These are phyloP conservation scores for Dryadomyces quercus-mongolicae DNA, from an alignment of 2,329 filamentous ascomycete species.

Conservation along the genomic window DNA sequence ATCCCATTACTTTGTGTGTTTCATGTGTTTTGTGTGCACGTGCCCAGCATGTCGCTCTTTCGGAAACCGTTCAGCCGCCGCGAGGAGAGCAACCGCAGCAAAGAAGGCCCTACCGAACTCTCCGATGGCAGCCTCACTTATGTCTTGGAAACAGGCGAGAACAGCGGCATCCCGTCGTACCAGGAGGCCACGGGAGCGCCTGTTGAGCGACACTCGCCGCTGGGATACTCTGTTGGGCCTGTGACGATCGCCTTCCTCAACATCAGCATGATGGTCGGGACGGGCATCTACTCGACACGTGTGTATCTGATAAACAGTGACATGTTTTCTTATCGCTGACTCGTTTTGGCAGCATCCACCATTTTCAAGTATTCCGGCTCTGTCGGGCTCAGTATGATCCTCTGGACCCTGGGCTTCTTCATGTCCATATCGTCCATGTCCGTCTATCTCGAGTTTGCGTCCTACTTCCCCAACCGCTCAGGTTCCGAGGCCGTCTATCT, in stretches of 20 bases:
- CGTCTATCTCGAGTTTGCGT: slow-evolving; percentile 51
- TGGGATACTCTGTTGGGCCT: slow-evolving; percentile 47
- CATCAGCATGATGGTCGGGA: slow-evolving; percentile 51
- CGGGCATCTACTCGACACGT: slow-evolving; percentile 52
- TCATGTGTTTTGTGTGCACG: neutral
- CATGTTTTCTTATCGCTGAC: neutral
- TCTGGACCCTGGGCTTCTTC: slow-evolving; percentile 50
- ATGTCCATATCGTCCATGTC: slow-evolving; percentile 41
- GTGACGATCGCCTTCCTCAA: slow-evolving; percentile 47
- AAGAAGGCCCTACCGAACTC: neutral
- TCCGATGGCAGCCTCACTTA: slow-evolving; percentile 6
- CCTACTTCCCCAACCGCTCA: slow-evolving; percentile 54
- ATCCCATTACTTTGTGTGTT: too few species aligned
- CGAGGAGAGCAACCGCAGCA: neutral
- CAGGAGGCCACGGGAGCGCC: slow-evolving; percentile 51
- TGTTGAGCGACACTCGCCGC: slow-evolving; percentile 42
- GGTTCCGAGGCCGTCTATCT: slow-evolving; percentile 56
- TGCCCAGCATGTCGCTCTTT: neutral
- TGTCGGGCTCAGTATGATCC: slow-evolving; percentile 48
- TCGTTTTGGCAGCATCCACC: slow-evolving; percentile 29
- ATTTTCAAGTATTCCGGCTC: slow-evolving; percentile 50
- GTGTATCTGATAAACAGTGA: slow-evolving; percentile 23
- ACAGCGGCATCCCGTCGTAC: slow-evolving; percentile 12
- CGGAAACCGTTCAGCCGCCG: neutral
- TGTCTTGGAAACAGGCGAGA: slow-evolving; percentile 12